phyloP scores from a whole-genome alignment of 2,329 filamentous ascomycete genomes.

The Pseudopithomyces chartarum region DNA sequence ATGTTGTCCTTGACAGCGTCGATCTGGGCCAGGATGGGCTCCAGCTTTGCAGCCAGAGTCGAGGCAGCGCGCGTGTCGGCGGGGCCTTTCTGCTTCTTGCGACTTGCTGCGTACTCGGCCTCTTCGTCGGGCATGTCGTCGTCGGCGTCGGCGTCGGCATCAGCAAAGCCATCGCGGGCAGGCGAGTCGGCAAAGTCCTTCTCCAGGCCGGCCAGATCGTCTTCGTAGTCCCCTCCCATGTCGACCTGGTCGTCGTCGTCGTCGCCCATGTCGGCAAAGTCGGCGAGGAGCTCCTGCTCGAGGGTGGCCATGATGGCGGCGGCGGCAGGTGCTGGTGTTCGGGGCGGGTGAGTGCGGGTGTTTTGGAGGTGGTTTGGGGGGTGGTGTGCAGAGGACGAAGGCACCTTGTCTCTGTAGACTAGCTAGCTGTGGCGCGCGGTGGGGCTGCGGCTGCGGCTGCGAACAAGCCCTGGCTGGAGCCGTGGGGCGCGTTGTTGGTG shows the following conservation, averaged over 20 bases:
- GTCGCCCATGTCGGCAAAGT: conserved; percentile 85
- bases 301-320: conserved; percentile 72
- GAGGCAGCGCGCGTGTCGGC: conserved; percentile 78
- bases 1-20: conserved; percentile 61
- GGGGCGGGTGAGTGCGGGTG: neutral
- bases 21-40: conserved; percentile 75
- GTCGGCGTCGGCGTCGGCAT: conserved; percentile 54
- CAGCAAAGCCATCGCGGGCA: conserved; percentile 31
- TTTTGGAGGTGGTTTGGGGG: too few relatives aligned
- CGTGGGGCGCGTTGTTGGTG: too few relatives aligned
- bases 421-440: too few relatives aligned
- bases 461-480: too few relatives aligned
- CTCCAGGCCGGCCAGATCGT: conserved; percentile 42
- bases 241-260: conserved; percentile 68
- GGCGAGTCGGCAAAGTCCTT: conserved; percentile 36
- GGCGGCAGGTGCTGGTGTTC: neutral
- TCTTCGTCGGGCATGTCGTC: conserved; percentile 66
- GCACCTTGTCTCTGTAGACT: too few relatives aligned
- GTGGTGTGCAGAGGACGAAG: too few relatives aligned
- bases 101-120: conserved; percentile 56
- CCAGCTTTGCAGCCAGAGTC: conserved; percentile 77
- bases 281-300: conserved; percentile 89
- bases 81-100: conserved; percentile 71
- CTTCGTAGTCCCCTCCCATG: conserved; percentile 39
- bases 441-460: too few relatives aligned